Base-by-base conservation (phyloP, 768 basidiomycete genomes). In the Psilocybe azurescens region DNA sequence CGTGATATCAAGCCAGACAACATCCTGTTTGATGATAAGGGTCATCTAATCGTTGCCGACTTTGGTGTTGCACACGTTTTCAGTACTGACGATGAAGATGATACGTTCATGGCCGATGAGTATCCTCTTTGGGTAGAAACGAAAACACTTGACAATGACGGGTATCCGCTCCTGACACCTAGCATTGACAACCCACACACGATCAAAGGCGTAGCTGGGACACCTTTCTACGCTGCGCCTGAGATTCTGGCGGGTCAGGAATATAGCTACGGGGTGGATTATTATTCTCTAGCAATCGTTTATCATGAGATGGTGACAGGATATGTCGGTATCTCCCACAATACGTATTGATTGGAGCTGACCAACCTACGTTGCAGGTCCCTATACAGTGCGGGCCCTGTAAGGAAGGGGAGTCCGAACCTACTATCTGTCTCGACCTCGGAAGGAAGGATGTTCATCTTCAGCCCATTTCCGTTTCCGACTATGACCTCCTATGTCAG, bases 1-100 rank as follows among this genome's bases (percentile, higher is more conserved):
- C 91, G 97, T 28, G 96, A 99, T 74, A 86, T 99, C 70, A 99
- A 99, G 74, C 96, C 96, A 2, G 96, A 97, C 79, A 98, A 97
- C 72, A 89, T 99, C 46, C 81, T 99, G 24, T 89, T 99, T 58
- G 62, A 51, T 14, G 58, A 61, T 1, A 63, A 57, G 53, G 63
- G 66, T 13, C 66, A 67, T 52, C 28, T 67, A n/a, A 49, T 70
- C 16, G 41, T 70, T 4, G 69, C 69, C 20, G 69, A 67, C 49
- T 65, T 66, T 18, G 69, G 91, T 91, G 59, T 89, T 86, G 59
- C 78, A 86, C 59, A 81, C 81, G 36, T 89, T 86, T 55, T 83
- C 92, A 69, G 84, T 95, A 79, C 95, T 94, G 81, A 91, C 95
- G 63, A 61, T 30, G 36, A 60, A n/a, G 55, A 58, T 5, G 66